These are phyloP conservation scores for Boletus fagicola DNA, from an alignment of 768 basidiomycete species.

Conservation along the genomic window DNA sequence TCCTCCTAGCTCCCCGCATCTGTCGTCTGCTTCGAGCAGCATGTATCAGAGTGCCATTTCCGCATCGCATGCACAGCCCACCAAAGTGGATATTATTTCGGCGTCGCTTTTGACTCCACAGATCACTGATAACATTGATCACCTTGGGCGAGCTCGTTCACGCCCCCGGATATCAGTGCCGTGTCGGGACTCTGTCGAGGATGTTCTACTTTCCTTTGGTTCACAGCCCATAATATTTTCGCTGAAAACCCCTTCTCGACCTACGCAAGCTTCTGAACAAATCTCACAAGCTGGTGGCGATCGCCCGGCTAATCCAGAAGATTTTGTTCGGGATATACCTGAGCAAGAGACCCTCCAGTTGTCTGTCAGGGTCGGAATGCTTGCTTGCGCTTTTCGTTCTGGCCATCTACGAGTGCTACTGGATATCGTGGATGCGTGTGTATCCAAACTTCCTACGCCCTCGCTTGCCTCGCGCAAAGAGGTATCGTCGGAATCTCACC, in stretches of 20 bases:
- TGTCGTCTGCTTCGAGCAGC: slow-evolving; percentile 55
- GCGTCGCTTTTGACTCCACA: not conserved
- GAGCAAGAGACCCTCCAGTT: slow-evolving; percentile 38
- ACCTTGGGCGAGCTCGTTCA: slow-evolving; percentile 1
- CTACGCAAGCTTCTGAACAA: slow-evolving; percentile 13
- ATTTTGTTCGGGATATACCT: not conserved
- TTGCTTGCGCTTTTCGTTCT: slow-evolving; percentile 57
- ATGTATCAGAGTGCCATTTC: slow-evolving; percentile 80
- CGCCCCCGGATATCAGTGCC: slow-evolving; percentile 8
- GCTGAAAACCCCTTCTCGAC: slow-evolving; percentile 46
- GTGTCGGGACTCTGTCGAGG: slow-evolving; percentile 31
- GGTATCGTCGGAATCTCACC: slow-evolving; percentile 15
- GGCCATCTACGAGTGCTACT: slow-evolving; percentile 54
- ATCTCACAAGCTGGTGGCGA: not conserved
- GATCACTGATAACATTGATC: not conserved
- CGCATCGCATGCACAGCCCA: slow-evolving; percentile 6
- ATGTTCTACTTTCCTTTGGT: slow-evolving; percentile 60
- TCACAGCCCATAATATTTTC: slow-evolving; percentile 57
- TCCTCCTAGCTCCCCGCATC: slow-evolving; percentile 47
- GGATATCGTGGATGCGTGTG: slow-evolving; percentile 38
- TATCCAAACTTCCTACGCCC: slow-evolving; percentile 21
- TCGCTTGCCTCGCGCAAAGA: slow-evolving; percentile 13
- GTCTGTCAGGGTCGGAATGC: slow-evolving; percentile 44
- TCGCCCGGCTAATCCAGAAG: slow-evolving; percentile 9
- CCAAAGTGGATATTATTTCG: not conserved